Evolutionary conservation across 2,329 filamentous ascomycete species (phyloP).

Genomic region (Xylariaceae sp.): DNA sequence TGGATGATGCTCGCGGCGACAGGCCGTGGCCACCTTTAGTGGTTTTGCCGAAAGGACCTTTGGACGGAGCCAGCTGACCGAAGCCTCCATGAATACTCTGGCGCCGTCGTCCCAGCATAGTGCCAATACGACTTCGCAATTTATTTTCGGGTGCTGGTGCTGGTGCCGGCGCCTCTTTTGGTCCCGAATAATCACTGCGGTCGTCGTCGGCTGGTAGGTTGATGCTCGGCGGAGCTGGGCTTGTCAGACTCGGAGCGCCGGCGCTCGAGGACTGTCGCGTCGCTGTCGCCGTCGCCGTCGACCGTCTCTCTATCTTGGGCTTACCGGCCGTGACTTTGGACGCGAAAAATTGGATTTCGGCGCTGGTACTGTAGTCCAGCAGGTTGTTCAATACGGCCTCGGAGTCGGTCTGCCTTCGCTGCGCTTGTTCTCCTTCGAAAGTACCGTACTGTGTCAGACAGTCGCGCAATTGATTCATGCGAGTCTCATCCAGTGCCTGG

Average conservation of each 20-base stretch:
- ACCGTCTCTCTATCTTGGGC: constrained; percentile 42
- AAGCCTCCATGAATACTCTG: constrained; percentile 66
- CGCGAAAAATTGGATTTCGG: constrained; percentile 77
- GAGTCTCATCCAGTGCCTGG: constrained; percentile 84
- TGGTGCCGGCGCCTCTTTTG: constrained; percentile 38
- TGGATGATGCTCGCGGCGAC: constrained; percentile 59
- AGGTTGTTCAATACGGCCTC: constrained; percentile 79
- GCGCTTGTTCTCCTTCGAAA: constrained; percentile 83
- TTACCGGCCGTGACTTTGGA: constrained; percentile 44
- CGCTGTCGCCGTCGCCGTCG: constrained; percentile 35
- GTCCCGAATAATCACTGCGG: constrained; percentile 46
- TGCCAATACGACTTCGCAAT: constrained; percentile 63
- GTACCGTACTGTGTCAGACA: constrained; percentile 90
- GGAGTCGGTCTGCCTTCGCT: constrained; percentile 69
- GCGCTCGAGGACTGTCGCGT: constrained; percentile 41
- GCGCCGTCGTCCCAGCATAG: constrained; percentile 63
- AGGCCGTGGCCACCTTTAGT: constrained; percentile 63
- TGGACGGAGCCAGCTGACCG: constrained; percentile 54
- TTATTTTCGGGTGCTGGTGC: constrained; percentile 44
- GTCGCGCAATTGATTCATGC: constrained; percentile 86
- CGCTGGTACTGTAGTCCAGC: constrained; percentile 80
- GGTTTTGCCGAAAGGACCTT: constrained; percentile 59
- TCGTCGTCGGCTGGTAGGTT: constrained; percentile 36
- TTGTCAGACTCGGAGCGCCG: constrained; percentile 25
- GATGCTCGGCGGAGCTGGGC: constrained; percentile 27